Evolutionary conservation across 2,329 filamentous ascomycete species (phyloP).

Genomic region (Fusarium circinatum): DNA sequence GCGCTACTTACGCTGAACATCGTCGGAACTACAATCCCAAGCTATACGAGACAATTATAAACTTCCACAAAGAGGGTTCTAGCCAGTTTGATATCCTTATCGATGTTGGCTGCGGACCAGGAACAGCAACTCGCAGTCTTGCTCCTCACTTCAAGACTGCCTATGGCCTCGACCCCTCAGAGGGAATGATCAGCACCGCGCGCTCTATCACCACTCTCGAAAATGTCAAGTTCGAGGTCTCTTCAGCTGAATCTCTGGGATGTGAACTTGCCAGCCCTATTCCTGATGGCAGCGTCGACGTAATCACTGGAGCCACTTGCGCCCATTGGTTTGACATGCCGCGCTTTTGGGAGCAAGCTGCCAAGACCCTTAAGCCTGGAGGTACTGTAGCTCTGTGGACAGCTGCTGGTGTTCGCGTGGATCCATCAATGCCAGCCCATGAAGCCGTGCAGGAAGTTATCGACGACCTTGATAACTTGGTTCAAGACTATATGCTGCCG

Average conservation of each 20-base stretch:
- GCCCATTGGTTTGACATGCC: conserved; percentile 6
- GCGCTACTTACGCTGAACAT: not conserved
- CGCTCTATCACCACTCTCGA: not conserved
- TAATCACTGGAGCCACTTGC: not conserved
- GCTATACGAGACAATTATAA: not conserved
- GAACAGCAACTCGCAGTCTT: not conserved
- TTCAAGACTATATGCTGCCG: not conserved
- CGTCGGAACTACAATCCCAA: not conserved
- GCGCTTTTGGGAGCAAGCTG: not conserved
- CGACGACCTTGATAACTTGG: not conserved
- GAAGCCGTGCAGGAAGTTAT: not conserved
- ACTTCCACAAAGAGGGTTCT: not conserved
- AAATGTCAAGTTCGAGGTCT: not conserved
- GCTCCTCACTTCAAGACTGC: not conserved
- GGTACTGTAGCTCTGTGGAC: not conserved
- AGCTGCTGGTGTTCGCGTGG: not conserved
- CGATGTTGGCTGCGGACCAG: not conserved
- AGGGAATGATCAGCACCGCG: conserved; percentile 4
- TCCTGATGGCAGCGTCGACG: not conserved
- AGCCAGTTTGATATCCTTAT: not conserved
- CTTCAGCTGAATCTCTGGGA: not conserved
- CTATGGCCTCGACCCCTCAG: not conserved
- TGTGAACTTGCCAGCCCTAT: not conserved
- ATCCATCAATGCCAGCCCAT: not conserved
- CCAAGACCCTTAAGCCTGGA: not conserved